phyloP scores from a whole-genome alignment of 1,284 basidiomycete genomes.

The Cutaneotrichosporon daszewskae region DNA sequence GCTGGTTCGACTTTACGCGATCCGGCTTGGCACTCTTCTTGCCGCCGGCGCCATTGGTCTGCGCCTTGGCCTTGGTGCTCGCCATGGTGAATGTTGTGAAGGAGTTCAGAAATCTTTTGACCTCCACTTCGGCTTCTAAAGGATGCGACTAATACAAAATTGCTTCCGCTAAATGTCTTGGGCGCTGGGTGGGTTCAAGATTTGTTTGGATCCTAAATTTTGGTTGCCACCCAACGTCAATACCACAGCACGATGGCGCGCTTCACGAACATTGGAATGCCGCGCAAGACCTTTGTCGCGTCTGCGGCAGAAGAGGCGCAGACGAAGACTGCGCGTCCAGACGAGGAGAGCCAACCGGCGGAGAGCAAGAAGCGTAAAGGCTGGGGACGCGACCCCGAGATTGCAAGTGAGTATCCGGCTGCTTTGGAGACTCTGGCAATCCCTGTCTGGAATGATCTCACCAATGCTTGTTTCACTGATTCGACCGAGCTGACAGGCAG shows the following conservation, averaged over 20 bases:
- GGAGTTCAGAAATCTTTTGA: not conserved
- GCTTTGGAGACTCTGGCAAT: not conserved
- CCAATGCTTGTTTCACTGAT: not conserved
- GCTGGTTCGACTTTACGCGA: slow-evolving; percentile 36
- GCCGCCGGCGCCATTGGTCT: slow-evolving; percentile 10
- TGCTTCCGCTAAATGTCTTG: not conserved
- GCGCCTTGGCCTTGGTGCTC: slow-evolving; percentile 10
- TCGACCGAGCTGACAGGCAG: slow-evolving; percentile 15
- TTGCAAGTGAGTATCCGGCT: slow-evolving; percentile 35
- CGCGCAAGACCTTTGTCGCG: slow-evolving; percentile 40
- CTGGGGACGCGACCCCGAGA: slow-evolving; percentile 39
- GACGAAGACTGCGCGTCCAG: not conserved
- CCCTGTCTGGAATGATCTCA: not conserved
- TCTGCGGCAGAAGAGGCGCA: slow-evolving; percentile 42
- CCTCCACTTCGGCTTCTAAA: not conserved
- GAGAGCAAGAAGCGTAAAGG: slow-evolving; percentile 19
- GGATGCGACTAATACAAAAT: not conserved
- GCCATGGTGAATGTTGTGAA: not conserved
- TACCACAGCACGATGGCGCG: slow-evolving; percentile 36
- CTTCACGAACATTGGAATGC: slow-evolving; percentile 47
- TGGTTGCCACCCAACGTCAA: not conserved
- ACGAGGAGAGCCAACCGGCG: slow-evolving; percentile 1
- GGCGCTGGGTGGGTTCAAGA: not conserved
- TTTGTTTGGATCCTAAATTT: not conserved
- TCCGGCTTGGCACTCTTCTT: slow-evolving; percentile 16